phyloP scores from a whole-genome alignment of 2,329 filamentous ascomycete species.

The Blumeria hordei region DNA sequence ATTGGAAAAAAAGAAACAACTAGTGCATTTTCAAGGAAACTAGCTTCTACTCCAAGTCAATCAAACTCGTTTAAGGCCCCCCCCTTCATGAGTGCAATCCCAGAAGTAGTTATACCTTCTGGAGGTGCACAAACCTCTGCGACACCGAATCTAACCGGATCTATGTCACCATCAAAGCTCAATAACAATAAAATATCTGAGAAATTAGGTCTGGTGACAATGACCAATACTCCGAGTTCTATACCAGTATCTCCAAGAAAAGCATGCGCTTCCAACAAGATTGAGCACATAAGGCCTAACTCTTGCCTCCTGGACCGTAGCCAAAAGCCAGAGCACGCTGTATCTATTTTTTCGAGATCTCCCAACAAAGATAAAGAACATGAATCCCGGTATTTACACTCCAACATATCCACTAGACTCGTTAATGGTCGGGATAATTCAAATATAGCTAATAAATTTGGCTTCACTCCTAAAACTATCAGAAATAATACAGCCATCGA shows the following conservation, averaged over 20 bases:
- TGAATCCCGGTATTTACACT: no score
- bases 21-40: no score
- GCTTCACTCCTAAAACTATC: conserved; percentile 47
- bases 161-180: conserved; percentile 29
- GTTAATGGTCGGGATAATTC: conserved; percentile 17
- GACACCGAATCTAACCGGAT: conserved; percentile 5
- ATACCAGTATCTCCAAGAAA: conserved; percentile 12
- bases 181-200: conserved; percentile 20
- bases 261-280: conserved; percentile 9
- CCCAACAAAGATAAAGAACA: no score
- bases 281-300: conserved; percentile 32
- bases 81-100: no score
- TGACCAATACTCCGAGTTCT: conserved; percentile 20
- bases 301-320: conserved; percentile 18
- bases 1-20: no score
- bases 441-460: conserved; percentile 46
- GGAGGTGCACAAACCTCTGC: no score
- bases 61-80: no score
- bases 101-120: no score
- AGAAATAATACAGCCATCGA: conserved; percentile 21
- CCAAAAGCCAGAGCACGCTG: conserved; percentile 21
- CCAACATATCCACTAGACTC: no score
- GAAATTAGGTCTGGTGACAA: not conserved
- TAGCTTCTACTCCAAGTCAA: no score
- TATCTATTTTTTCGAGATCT: conserved; percentile 29